These are phyloP conservation scores for Phytophthora vignae DNA, from an alignment of 352 stramenopile genomes.

Conservation along the genomic window DNA sequence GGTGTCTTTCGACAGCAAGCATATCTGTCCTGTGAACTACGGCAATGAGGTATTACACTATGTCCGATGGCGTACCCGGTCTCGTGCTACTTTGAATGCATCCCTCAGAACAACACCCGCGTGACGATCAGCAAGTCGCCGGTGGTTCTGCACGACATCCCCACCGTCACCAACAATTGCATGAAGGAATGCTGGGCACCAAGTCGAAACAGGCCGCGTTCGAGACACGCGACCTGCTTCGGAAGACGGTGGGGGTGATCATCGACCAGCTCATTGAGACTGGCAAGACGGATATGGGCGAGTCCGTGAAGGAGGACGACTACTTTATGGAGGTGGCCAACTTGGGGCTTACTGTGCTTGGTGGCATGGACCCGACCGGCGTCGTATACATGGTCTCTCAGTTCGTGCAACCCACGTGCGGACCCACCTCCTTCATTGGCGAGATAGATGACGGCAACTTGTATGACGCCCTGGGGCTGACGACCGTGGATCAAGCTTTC, in stretches of 20 bases:
- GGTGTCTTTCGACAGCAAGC: constrained; percentile 36
- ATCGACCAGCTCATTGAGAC: constrained; percentile 29
- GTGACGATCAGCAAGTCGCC: constrained; percentile 10
- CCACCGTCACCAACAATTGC: constrained; percentile 17
- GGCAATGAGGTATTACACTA: constrained; percentile 66
- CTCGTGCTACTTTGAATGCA: constrained; percentile 9
- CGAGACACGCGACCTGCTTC: constrained; percentile 46
- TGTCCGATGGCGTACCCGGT: constrained; percentile 71
- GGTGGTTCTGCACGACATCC: constrained; percentile 10
- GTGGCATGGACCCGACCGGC: constrained; percentile 56
- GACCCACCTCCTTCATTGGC: constrained; percentile 50
- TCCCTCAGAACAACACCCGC: constrained; percentile 41
- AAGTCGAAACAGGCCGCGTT: constrained; percentile 25
- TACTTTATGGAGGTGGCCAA: constrained; percentile 50
- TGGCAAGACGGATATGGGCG: constrained; percentile 24
- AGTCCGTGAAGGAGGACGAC: constrained; percentile 26
- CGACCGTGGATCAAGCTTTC: constrained; percentile 49
- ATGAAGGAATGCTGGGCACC: constrained; percentile 14
- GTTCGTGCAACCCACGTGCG: constrained; percentile 65
- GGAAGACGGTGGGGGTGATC: constrained; percentile 45
- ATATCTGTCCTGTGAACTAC: constrained; percentile 36
- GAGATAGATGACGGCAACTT: constrained; percentile 56
- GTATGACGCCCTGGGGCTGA: constrained; percentile 34
- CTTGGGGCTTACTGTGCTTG: constrained; percentile 49
- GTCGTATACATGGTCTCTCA: constrained; percentile 49